Percentiles rank a stretch among this genome's conserved stretches.
These are phyloP conservation scores for Paspalum vaginatum DNA, from an alignment of 176 grass and related monocot species.

Conservation along the genomic window DNA sequence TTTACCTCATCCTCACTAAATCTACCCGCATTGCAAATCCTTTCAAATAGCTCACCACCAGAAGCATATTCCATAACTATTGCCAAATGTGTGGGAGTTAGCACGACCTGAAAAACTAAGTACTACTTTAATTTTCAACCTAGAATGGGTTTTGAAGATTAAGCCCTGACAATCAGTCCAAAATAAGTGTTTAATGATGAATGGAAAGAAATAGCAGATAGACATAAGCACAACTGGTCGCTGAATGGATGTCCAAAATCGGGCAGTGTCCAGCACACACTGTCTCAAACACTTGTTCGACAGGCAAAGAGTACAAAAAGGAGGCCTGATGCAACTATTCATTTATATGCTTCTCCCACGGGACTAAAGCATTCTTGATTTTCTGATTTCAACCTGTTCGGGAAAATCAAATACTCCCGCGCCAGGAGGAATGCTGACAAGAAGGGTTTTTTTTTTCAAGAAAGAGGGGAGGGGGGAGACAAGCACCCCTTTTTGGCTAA, in stretches of 20 bases:
- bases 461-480: background rate
- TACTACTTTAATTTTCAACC: constrained; percentile 38
- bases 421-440: background rate
- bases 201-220: background rate
- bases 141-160: background rate
- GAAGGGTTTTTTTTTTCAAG: no score
- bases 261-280: background rate
- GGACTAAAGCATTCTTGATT: background rate
- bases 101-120: constrained; percentile 73
- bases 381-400: constrained; percentile 23
- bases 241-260: background rate
- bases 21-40: constrained; percentile 87
- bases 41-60: constrained; percentile 87
- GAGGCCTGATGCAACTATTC: background rate
- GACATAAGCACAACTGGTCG: background rate
- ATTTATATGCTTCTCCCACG: background rate
- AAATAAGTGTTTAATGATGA: background rate
- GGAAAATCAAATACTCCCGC: background rate
- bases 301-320: background rate
- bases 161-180: constrained; percentile 7
- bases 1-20: constrained; percentile 95
- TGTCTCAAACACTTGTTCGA: background rate
- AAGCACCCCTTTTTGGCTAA: background rate
- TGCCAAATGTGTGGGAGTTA: constrained; percentile 93
- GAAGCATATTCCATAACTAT: constrained; percentile 99